Conservation (phyloP, 2,329 filamentous ascomycete species). For the Stemphylium lycopersici region DNA sequence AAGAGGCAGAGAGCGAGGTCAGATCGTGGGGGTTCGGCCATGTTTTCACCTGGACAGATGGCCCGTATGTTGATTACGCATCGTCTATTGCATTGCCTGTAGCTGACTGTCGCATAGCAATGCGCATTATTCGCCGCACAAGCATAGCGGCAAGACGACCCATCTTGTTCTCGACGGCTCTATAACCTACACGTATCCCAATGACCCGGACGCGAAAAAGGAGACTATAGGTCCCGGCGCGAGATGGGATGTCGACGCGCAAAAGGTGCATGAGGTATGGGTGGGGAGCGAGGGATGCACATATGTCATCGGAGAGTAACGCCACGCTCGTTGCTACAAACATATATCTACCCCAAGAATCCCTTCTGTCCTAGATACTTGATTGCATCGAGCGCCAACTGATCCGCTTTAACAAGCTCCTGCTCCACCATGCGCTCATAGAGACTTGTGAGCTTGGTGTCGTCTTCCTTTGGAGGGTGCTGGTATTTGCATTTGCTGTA, state of each 20-base stretch:
- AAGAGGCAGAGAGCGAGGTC: slow-evolving; percentile 65
- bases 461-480: slow-evolving; percentile 30
- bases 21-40: slow-evolving; percentile 71
- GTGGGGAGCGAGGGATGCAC: slow-evolving; percentile 70
- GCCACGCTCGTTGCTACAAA: too few relatives aligned
- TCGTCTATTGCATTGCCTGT: background rate
- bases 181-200: slow-evolving; percentile 70
- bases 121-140: slow-evolving; percentile 71
- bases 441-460: slow-evolving; percentile 28
- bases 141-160: slow-evolving; percentile 68
- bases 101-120: slow-evolving; percentile 56
- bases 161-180: slow-evolving; percentile 71
- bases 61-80: slow-evolving; percentile 60
- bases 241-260: slow-evolving; percentile 70
- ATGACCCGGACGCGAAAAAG: slow-evolving; percentile 62
- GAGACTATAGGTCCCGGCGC: slow-evolving; percentile 66
- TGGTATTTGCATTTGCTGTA: slow-evolving; percentile 32
- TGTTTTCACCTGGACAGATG: slow-evolving; percentile 76
- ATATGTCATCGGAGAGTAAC: slow-evolving; percentile 66
- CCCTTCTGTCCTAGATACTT: slow-evolving; percentile 54
- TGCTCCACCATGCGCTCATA: slow-evolving; percentile 52
- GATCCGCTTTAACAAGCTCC: slow-evolving; percentile 52
- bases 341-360: slow-evolving; percentile 45
- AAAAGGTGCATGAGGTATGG: slow-evolving; percentile 71
- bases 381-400: slow-evolving; percentile 53